Conservation (phyloP, 495 filamentous ascomycete genomes). For the Annulohypoxylon bovei region DNA sequence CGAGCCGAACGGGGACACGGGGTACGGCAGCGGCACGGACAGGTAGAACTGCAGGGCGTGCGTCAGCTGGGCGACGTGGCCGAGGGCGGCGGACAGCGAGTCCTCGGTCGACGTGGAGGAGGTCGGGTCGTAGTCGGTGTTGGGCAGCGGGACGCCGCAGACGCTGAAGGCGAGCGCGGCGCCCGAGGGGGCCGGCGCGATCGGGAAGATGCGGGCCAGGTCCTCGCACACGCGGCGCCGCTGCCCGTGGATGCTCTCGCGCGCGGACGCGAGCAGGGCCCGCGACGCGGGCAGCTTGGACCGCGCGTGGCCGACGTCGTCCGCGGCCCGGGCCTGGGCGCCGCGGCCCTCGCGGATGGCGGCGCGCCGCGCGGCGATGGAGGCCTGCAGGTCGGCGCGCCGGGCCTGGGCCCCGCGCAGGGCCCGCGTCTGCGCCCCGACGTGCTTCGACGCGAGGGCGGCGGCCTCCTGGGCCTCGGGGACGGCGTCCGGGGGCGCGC, state of each 20-base stretch:
- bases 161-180: constrained; percentile 79
- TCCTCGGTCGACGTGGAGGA: constrained; percentile 66
- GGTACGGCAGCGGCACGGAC: constrained; percentile 80
- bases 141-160: constrained; percentile 77
- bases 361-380: constrained; percentile 69
- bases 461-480: constrained; percentile 73
- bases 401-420: constrained; percentile 69
- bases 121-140: constrained; percentile 71
- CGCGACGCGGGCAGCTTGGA: constrained; percentile 66
- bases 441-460: constrained; percentile 65
- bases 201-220: constrained; percentile 78
- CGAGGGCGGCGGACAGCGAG: constrained; percentile 80
- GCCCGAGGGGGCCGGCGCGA: constrained; percentile 66
- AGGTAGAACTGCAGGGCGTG: constrained; percentile 86
- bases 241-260: constrained; percentile 77
- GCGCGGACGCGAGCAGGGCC: constrained; percentile 63
- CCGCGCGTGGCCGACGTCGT: constrained; percentile 64
- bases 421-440: constrained; percentile 69
- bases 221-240: constrained; percentile 87
- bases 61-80: constrained; percentile 80
- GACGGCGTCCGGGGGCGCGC: constrained; percentile 58
- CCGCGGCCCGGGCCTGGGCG: constrained; percentile 65
- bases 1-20: constrained; percentile 75
- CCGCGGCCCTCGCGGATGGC: constrained; percentile 72
- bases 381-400: constrained; percentile 69